Percentiles rank a stretch among this genome's conserved stretches.
These are phyloP conservation scores for Sarocladium kiliense DNA, from an alignment of 2,329 filamentous ascomycete genomes.

Conservation along the genomic window DNA sequence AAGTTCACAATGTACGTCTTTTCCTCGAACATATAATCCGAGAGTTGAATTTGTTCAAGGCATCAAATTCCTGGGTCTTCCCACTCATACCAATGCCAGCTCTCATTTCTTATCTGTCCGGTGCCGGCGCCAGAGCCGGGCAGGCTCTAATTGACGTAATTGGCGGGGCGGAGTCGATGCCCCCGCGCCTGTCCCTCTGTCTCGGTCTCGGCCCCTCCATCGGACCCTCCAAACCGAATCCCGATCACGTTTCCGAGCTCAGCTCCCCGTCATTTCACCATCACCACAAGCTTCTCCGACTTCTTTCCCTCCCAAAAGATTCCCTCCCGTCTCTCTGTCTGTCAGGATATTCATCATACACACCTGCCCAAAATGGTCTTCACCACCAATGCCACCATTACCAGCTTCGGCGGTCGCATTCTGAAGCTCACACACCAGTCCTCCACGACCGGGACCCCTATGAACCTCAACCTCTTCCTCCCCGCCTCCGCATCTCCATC, in stretches of 20 bases:
- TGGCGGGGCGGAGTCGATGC: not conserved
- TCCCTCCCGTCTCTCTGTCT: not conserved
- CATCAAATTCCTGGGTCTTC: too few relatives aligned
- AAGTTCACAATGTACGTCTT: too few relatives aligned
- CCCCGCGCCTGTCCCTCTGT: conserved; percentile 3
- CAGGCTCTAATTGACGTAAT: not conserved
- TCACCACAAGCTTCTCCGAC: not conserved
- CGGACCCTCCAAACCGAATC: not conserved
- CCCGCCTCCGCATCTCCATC: conserved; percentile 61
- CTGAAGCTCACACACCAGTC: conserved; percentile 90
- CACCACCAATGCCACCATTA: conserved; percentile 83
- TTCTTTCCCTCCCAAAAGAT: not conserved
- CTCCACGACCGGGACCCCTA: conserved; percentile 72
- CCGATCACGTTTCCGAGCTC: conserved; percentile 4
- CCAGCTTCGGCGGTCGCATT: conserved; percentile 89
- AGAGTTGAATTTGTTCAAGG: too few relatives aligned
- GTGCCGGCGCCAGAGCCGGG: not conserved
- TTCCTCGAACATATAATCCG: too few relatives aligned
- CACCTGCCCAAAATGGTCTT: conserved; percentile 59
- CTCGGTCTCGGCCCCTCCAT: not conserved
- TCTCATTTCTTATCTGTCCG: too few relatives aligned
- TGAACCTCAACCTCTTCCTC: conserved; percentile 90
- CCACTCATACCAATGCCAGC: too few relatives aligned
- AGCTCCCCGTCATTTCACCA: not conserved
- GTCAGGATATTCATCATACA: not conserved